A percentile compares a stretch with the other conserved stretches of the same genome.
Evolutionary conservation across 495 filamentous ascomycete species (phyloP).

Genomic region (Aspergillus mulundensis): DNA sequence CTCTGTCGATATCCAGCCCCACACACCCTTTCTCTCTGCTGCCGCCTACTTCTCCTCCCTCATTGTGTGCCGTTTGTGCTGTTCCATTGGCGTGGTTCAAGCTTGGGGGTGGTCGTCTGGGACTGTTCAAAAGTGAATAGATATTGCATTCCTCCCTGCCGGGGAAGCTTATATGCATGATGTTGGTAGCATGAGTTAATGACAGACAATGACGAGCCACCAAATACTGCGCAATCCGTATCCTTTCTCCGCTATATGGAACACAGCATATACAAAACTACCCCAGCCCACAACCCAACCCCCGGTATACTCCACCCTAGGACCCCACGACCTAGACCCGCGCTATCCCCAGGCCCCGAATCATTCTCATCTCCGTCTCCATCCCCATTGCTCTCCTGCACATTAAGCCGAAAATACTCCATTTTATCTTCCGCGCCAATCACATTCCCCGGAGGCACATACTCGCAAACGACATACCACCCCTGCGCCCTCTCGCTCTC

Average conservation of each 20-base stretch:
- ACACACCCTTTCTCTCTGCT: conserved; percentile 13
- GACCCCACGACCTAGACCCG: not conserved
- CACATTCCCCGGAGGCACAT: conserved; percentile 70
- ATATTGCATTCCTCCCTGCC: conserved; percentile 25
- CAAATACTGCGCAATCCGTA: conserved; percentile 4
- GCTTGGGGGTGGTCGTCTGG: conserved; percentile 13
- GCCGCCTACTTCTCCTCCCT: conserved; percentile 4
- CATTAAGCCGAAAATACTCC: conserved; percentile 38
- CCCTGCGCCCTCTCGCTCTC: conserved; percentile 38
- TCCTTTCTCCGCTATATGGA: not conserved
- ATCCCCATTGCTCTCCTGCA: conserved; percentile 19
- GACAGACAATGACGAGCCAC: conserved; percentile 22
- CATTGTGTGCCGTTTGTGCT: conserved; percentile 19
- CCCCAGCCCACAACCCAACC: conserved; percentile 4
- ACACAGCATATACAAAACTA: conserved; percentile 1
- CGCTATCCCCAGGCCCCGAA: not conserved
- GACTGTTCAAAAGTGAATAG: conserved; percentile 25
- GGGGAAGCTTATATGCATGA: conserved; percentile 19
- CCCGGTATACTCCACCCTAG: not conserved
- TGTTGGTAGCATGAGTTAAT: conserved; percentile 28
- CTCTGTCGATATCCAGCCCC: conserved; percentile 17
- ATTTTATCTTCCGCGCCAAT: conserved; percentile 51
- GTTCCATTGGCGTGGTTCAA: conserved; percentile 20
- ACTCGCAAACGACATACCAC: conserved; percentile 81
- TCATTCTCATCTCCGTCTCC: not conserved